A percentile compares a stretch with the other conserved stretches of the same genome.
These are phyloP conservation scores for Rhodotorula sp. DNA, from an alignment of 1,284 basidiomycete genomes.

Conservation along the genomic window DNA sequence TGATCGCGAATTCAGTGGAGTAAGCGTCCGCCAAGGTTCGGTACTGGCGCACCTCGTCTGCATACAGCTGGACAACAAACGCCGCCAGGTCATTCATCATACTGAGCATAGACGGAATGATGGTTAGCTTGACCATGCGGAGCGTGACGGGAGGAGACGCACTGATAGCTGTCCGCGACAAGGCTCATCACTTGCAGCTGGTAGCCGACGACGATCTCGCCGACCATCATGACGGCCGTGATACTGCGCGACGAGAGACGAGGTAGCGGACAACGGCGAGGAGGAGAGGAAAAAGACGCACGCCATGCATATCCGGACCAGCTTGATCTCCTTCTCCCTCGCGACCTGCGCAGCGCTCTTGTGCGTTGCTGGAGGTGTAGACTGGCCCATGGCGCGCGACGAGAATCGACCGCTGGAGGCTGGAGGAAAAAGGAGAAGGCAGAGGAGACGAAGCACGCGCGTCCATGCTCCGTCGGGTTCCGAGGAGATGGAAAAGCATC, in stretches of 20 bases:
- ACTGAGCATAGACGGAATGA: background rate
- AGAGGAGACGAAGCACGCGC: no score
- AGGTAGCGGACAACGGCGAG: no score
- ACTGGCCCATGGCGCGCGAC: no score
- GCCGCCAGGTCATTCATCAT: slow-evolving; percentile 27
- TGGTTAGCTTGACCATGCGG: background rate
- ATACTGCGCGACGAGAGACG: background rate
- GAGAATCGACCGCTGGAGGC: no score
- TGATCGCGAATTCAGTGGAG: background rate
- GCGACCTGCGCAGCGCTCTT: no score
- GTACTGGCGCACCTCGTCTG: slow-evolving; percentile 3
- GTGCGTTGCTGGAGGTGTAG: no score
- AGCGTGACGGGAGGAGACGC: background rate
- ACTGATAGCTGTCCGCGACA: slow-evolving; percentile 25
- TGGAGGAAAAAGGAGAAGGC: no score
- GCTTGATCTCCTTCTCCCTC: background rate
- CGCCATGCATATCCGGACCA: slow-evolving; percentile 8
- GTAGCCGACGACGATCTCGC: slow-evolving; percentile 24
- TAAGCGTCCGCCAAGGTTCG: background rate
- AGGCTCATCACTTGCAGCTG: slow-evolving; percentile 16
- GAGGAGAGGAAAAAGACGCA: background rate
- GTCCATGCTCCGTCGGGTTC: no score
- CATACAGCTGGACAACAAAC: slow-evolving; percentile 26
- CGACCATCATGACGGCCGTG: slow-evolving; percentile 19
- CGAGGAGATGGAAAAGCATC: no score